These are phyloP conservation scores for Colletotrichum limetticola DNA, from an alignment of 2,329 filamentous ascomycete species.

Conservation along the genomic window DNA sequence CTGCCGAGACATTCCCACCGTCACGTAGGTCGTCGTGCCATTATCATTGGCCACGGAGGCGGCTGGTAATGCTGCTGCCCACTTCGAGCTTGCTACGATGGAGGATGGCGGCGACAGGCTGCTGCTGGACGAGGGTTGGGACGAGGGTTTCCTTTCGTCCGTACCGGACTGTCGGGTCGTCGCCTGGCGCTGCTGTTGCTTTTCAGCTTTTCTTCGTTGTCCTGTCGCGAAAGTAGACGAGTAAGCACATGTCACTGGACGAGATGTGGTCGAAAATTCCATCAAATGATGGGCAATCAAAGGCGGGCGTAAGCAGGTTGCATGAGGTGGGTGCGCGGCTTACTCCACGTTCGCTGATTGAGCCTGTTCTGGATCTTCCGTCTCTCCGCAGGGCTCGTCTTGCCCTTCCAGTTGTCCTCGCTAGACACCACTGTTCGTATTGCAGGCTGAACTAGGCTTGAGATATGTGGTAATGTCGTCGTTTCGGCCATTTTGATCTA, in stretches of 20 bases:
- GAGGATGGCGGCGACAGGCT: not conserved
- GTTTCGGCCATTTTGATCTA: conserved; percentile 1
- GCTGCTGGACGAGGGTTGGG: not conserved
- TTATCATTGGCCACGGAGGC: not conserved
- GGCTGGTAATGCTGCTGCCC: not conserved
- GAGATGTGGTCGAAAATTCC: not conserved
- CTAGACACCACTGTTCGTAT: not conserved
- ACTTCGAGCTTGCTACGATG: not conserved
- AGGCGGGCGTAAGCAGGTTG: conserved; percentile 21
- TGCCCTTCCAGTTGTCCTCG: conserved; percentile 47
- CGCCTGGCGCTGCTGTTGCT: conserved; percentile 9
- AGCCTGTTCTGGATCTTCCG: conserved; percentile 33
- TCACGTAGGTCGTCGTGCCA: not conserved
- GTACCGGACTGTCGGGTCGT: not conserved
- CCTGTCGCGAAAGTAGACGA: not conserved
- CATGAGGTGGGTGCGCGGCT: conserved; percentile 18
- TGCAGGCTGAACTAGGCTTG: not conserved
- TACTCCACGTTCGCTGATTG: conserved; percentile 32
- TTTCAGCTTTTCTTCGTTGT: conserved; percentile 20
- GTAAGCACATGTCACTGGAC: not conserved
- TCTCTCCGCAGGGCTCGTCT: conserved; percentile 40
- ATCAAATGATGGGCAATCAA: not conserved
- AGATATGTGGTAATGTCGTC: not conserved
- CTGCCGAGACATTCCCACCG: not conserved
- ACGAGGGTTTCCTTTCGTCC: not conserved